Conservation (phyloP, 805 yeast species). For the Candida sithepensis region DNA sequence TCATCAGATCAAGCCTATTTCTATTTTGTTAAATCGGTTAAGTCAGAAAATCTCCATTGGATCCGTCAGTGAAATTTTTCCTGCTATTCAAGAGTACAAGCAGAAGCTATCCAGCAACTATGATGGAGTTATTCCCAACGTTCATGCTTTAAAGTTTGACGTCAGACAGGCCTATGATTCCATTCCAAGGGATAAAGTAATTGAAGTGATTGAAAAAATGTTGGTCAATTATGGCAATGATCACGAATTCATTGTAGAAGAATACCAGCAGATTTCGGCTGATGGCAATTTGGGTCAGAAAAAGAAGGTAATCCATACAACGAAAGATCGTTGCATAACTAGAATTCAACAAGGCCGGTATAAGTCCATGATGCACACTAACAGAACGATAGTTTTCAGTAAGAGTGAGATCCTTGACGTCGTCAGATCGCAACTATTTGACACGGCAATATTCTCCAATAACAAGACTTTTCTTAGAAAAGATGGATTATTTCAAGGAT, state of each 20-base stretch:
- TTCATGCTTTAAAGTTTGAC: slow-evolving; percentile 68
- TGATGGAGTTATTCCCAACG: slow-evolving; percentile 28
- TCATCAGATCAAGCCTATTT: slow-evolving; percentile 41
- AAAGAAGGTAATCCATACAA: neutral
- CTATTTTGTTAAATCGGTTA: slow-evolving; percentile 31
- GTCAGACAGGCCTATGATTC: slow-evolving; percentile 74
- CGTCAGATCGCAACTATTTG: slow-evolving; percentile 49
- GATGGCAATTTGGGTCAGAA: neutral
- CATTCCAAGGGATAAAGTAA: slow-evolving; percentile 43
- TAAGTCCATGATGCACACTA: slow-evolving; percentile 7
- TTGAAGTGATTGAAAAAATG: slow-evolving; percentile 11
- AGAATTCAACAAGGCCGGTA: neutral
- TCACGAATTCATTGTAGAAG: slow-evolving; percentile 10
- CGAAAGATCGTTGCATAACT: neutral
- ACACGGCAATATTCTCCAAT: slow-evolving; percentile 42
- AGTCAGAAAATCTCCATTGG: slow-evolving; percentile 9
- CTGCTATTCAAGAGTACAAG: slow-evolving; percentile 37
- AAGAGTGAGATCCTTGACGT: slow-evolving; percentile 43
- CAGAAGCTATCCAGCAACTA: slow-evolving; percentile 12
- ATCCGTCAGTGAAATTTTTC: slow-evolving; percentile 46
- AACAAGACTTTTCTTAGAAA: slow-evolving; percentile 42
- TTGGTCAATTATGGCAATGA: slow-evolving; percentile 18
- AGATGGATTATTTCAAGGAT: slow-evolving; percentile 82
- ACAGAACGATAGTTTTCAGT: slow-evolving; percentile 26
- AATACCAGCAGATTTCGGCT: slow-evolving; percentile 4